Evolutionary conservation across 2,329 filamentous ascomycete species (phyloP), one percentile per base, ranked within the genome.

Genomic region (Cercospora brassicicola): DNA sequence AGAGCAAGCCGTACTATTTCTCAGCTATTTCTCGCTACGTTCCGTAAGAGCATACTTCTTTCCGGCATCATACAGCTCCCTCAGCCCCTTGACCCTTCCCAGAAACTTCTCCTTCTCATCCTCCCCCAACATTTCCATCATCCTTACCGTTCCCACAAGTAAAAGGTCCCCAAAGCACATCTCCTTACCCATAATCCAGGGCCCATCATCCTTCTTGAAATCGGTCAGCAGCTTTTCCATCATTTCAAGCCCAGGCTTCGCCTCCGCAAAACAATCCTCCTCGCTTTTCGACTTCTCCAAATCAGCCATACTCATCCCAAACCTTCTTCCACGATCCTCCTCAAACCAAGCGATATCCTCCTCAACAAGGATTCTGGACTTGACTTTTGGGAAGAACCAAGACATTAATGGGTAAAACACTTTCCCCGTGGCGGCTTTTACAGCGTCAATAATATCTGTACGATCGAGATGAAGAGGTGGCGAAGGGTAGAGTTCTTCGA

Each of bases 211-310:
- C 60, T 59, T 62, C 67, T 72, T 72, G 45, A 69, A 42, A 57
- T 67, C 48, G 11, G 33, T 62, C 42, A 74, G 9, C 10, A 71
- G 9, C n/a, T 51, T 65, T 28, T 65, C 59, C 28, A 72, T 15
- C 42, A 64, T 61, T 28, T 42, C 36, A 31, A 70, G 20, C 9
- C 64, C 65, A 23, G 71, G 64, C 60, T 69, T 62, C 11, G 66
- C 67, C 2, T 48, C 69, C 10, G 57, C 42, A 62, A 70, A 73
- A 10, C 67, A 67, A 18, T 59, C 39, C 61, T 71, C 70, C 9
- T 31, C 48, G 2, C 65, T 65, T 33, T 63, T 67, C 18, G 45
- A 75, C 66, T 80, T 81, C 1, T 68, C 66, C 31, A 73, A 33
- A 10, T 73, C 66, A n/a, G 70, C 62, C 23, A 71, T 45, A 9